Percentiles rank a stretch among this genome's conserved stretches.
Evolutionary conservation across 306 rosid genomes (phyloP).

Genomic region (Vigna angularis): DNA sequence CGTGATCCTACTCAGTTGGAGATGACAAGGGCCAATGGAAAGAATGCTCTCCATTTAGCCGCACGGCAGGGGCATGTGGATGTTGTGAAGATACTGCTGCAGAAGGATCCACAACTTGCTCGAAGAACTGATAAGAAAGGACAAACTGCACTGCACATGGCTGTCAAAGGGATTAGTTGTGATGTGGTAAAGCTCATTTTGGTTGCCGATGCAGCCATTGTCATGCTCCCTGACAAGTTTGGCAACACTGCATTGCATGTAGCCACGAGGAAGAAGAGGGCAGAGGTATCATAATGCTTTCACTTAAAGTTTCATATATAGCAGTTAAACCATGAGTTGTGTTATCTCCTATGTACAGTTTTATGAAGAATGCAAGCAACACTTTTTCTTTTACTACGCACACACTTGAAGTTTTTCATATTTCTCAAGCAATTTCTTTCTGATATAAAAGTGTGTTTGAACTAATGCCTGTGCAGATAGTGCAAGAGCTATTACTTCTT

Average conservation of each 20-base stretch:
- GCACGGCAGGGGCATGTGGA: conserved; percentile 83
- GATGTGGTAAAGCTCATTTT: conserved; percentile 80
- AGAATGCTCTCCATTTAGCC: conserved; percentile 86
- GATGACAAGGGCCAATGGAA: conserved; percentile 76
- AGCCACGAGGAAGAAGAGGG: conserved; percentile 91
- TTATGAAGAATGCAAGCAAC: too few species aligned
- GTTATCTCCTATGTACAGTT: too few species aligned
- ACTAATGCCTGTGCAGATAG: conserved; percentile 69
- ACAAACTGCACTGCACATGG: conserved; percentile 91
- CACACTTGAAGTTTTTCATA: too few species aligned
- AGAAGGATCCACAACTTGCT: conserved; percentile 72
- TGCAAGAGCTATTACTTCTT: conserved; percentile 63
- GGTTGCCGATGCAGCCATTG: conserved; percentile 65
- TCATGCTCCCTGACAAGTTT: conserved; percentile 83
- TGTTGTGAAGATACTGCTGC: conserved; percentile 63
- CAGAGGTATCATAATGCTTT: conserved; percentile 57
- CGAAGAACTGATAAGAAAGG: conserved; percentile 88
- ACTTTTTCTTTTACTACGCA: too few species aligned
- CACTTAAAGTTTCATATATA: background rate
- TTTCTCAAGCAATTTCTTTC: conserved; percentile 7
- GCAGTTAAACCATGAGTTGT: background rate
- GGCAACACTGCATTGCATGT: conserved; percentile 85
- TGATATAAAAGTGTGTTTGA: background rate
- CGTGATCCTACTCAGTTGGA: conserved; percentile 67
- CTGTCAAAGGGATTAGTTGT: conserved; percentile 80